A percentile compares a stretch with the other conserved stretches of the same genome.
Conservation (phyloP, 2,329 filamentous ascomycete species). For the Aaosphaeria arxii region DNA sequence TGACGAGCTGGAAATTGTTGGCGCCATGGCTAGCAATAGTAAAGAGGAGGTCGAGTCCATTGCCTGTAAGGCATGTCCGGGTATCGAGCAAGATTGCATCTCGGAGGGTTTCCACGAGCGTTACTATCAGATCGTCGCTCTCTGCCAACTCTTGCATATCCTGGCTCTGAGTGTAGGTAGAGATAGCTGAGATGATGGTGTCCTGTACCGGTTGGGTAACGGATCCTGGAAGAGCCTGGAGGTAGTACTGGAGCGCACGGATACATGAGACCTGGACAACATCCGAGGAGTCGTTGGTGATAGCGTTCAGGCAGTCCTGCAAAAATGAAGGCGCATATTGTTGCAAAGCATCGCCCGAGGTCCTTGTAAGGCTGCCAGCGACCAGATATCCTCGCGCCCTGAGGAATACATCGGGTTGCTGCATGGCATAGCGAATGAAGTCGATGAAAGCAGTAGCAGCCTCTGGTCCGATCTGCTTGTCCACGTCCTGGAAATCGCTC, state of each 20-base stretch:
- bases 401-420: conserved; percentile 70
- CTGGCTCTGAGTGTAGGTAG: conserved; percentile 73
- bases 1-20: conserved; percentile 84
- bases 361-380: conserved; percentile 73
- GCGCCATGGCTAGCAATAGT: conserved; percentile 84
- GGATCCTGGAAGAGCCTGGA: conserved; percentile 52
- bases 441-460: conserved; percentile 73
- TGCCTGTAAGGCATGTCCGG: conserved; percentile 68
- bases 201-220: conserved; percentile 58
- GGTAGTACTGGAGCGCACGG: conserved; percentile 72
- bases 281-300: conserved; percentile 74
- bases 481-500: conserved; percentile 76
- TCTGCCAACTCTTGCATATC: conserved; percentile 82
- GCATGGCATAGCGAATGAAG: conserved; percentile 75
- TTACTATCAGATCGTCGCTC: conserved; percentile 87
- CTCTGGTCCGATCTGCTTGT: conserved; percentile 66
- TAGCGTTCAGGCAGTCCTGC: conserved; percentile 70
- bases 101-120: conserved; percentile 80
- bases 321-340: conserved; percentile 61
- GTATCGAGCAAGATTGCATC: conserved; percentile 80
- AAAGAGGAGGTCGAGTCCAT: conserved; percentile 81
- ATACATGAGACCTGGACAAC: conserved; percentile 91
- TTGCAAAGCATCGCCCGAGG: conserved; percentile 56
- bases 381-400: conserved; percentile 84
- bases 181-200: conserved; percentile 59